Conservation (phyloP, 1,284 basidiomycete genomes). For the Puccinia brachypodii region DNA sequence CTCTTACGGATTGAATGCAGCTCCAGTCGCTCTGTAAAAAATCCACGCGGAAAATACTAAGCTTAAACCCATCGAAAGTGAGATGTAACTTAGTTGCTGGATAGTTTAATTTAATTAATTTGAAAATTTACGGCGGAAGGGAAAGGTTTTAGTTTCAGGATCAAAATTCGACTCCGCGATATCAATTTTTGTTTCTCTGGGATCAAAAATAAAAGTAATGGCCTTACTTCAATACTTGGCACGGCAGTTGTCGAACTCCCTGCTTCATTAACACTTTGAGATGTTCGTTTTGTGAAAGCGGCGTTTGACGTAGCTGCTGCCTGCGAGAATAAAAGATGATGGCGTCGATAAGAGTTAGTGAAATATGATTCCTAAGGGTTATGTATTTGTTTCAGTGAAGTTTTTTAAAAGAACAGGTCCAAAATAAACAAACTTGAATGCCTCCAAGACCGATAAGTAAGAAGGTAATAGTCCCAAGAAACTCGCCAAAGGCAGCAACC, state of each 20-base stretch:
- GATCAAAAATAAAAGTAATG: neutral
- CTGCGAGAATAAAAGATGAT: neutral
- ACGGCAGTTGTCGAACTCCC: slow-evolving; percentile 5
- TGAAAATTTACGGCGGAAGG: neutral
- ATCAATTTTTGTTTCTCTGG: no score
- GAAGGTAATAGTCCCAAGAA: slow-evolving; percentile 42
- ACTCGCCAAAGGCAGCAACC: slow-evolving; percentile 39
- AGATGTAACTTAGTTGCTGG: slow-evolving; percentile 62
- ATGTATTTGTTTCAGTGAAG: no score
- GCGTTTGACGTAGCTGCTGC: slow-evolving; percentile 21
- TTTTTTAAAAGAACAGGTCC: no score
- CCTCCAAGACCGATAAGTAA: slow-evolving; percentile 44
- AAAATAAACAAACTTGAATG: slow-evolving; percentile 26
- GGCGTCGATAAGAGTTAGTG: neutral
- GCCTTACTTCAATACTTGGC: slow-evolving; percentile 3
- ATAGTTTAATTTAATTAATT: no score
- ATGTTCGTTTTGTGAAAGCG: slow-evolving; percentile 8
- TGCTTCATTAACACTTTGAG: slow-evolving; percentile 3
- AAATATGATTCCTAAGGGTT: no score
- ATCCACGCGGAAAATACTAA: slow-evolving; percentile 71
- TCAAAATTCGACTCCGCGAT: no score
- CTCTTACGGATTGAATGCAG: slow-evolving; percentile 56
- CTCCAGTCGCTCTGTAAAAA: slow-evolving; percentile 72
- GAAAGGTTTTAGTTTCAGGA: no score
- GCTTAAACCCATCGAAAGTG: slow-evolving; percentile 67